Conservation (phyloP, 1,139 yeast genomes). For the Taphrina pruni region DNA sequence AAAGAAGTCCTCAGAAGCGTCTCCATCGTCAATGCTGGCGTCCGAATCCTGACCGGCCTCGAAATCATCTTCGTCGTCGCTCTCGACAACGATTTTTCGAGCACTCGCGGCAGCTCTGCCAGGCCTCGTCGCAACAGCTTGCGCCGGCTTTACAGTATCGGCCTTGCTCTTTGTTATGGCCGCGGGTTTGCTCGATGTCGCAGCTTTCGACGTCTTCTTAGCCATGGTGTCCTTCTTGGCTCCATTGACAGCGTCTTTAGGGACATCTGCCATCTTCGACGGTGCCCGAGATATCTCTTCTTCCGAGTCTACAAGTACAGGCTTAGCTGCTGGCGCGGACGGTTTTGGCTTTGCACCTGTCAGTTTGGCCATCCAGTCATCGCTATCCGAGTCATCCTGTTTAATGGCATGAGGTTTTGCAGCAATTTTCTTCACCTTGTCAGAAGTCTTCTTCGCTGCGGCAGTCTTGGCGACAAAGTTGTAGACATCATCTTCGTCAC, state of each 20-base stretch:
- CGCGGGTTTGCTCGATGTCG: constrained; percentile 5
- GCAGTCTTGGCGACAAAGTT: constrained; percentile 31
- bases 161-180: not conserved
- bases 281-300: not conserved
- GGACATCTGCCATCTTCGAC: not conserved
- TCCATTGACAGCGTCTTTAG: not conserved
- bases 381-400: constrained; percentile 37
- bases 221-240: constrained; percentile 10
- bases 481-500: constrained; percentile 37
- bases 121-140: constrained; percentile 9
- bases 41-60: constrained; percentile 18
- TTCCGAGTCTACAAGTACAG: not conserved
- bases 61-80: constrained; percentile 19
- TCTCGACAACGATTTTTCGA: constrained; percentile 12
- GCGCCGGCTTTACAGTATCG: not conserved
- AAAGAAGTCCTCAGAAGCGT: constrained; percentile 17
- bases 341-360: constrained; percentile 15
- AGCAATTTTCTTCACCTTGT: constrained; percentile 4
- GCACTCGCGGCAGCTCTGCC: constrained; percentile 35
- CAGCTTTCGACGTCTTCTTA: constrained; percentile 14
- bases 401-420: constrained; percentile 17
- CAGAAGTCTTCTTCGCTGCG: constrained; percentile 12
- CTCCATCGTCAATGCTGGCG: constrained; percentile 18
- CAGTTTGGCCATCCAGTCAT: constrained; percentile 35
- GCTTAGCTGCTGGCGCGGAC: constrained; percentile 12